Conservation (phyloP, 2,329 filamentous ascomycete genomes). For the Pestalotiopsis sp. region DNA sequence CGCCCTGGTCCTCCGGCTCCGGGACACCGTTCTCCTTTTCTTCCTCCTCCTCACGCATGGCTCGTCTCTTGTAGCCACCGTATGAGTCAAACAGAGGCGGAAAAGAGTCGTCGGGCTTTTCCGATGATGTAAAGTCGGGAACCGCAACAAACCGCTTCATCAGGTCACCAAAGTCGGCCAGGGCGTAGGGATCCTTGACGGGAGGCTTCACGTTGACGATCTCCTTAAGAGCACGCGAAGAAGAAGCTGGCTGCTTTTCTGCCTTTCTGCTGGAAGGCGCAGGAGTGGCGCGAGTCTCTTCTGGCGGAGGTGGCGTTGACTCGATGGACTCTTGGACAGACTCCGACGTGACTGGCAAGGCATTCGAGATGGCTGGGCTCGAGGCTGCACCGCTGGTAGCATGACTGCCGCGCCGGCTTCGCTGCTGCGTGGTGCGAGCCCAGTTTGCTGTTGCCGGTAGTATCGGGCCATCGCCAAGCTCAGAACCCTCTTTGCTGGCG, state of each 20-base stretch:
- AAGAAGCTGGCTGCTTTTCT: constrained; percentile 27
- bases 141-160: constrained; percentile 26
- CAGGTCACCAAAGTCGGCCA: constrained; percentile 26
- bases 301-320: constrained; percentile 19
- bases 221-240: constrained; percentile 16
- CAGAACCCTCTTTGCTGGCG: constrained; percentile 76
- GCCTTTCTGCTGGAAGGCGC: constrained; percentile 26
- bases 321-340: constrained; percentile 47
- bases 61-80: constrained; percentile 80
- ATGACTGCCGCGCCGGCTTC: constrained; percentile 74
- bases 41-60: constrained; percentile 71
- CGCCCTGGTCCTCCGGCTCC: constrained; percentile 51
- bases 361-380: constrained; percentile 74
- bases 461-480: constrained; percentile 81
- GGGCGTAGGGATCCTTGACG: constrained; percentile 11
- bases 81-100: constrained; percentile 83
- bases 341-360: constrained; percentile 57
- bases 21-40: constrained; percentile 45
- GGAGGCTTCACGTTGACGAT: constrained; percentile 17
- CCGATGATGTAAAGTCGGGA: constrained; percentile 30
- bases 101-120: constrained; percentile 38
- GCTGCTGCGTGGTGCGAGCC: constrained; percentile 72
- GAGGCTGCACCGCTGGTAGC: constrained; percentile 80
- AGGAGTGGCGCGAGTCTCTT: constrained; percentile 32
- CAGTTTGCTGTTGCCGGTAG: constrained; percentile 92